phyloP scores from a whole-genome alignment of 2,329 filamentous ascomycete species.

The Monosporascus sp. region DNA sequence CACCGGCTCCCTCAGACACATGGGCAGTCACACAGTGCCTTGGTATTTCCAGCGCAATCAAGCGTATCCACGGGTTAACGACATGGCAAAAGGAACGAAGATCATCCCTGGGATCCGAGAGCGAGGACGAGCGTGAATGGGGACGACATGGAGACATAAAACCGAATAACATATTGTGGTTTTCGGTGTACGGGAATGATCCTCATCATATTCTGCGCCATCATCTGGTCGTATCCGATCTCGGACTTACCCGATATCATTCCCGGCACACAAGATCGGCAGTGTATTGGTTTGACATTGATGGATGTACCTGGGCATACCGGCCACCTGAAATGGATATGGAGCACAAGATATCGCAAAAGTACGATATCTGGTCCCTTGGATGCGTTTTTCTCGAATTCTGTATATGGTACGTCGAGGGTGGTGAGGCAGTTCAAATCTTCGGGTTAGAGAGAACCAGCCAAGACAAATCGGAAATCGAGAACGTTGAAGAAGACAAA shows the following conservation, averaged over 20 bases:
- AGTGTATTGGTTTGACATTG: background rate
- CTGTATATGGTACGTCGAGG: conserved; percentile 11
- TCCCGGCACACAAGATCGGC: background rate
- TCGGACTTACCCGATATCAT: conserved; percentile 15
- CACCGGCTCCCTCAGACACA: background rate
- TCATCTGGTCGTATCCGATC: conserved; percentile 16
- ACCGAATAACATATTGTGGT: conserved; percentile 21
- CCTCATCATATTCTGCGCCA: background rate
- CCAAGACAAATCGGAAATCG: too few species aligned
- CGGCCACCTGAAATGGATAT: conserved; percentile 14
- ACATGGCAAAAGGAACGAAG: conserved; percentile 1
- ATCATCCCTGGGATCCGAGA: background rate
- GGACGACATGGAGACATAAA: conserved; percentile 11
- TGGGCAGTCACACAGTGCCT: background rate
- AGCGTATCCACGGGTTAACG: conserved; percentile 1
- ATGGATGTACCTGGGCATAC: conserved; percentile 8
- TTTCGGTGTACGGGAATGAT: conserved; percentile 2
- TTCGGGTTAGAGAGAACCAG: too few species aligned
- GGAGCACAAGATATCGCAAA: conserved; percentile 8
- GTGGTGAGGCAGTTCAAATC: background rate
- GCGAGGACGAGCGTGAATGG: background rate
- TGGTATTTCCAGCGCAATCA: conserved; percentile 1
- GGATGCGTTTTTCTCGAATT: conserved; percentile 23
- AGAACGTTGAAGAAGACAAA: too few species aligned
- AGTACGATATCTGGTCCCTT: conserved; percentile 22